Conservation (phyloP, 2,329 filamentous ascomycete species). For the Sclerotiophoma versabilis region DNA sequence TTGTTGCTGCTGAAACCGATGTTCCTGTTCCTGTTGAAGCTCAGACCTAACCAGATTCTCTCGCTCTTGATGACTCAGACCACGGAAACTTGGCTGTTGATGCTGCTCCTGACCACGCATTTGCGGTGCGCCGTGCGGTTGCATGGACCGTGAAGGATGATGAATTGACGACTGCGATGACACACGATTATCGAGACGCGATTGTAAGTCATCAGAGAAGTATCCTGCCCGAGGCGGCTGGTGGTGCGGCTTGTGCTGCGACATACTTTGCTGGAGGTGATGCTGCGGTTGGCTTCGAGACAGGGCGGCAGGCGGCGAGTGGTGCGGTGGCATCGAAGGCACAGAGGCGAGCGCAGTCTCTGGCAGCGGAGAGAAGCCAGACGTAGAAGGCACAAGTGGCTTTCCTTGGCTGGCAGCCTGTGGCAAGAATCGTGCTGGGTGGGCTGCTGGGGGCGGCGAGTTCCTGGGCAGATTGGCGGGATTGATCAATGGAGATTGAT, state of each 20-base stretch:
- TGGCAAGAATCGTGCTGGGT: slow-evolving; percentile 42
- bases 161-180: slow-evolving; percentile 36
- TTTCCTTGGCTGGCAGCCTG: slow-evolving; percentile 43
- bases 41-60: slow-evolving; percentile 34
- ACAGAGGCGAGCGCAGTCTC: slow-evolving; percentile 39
- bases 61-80: slow-evolving; percentile 37
- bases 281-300: slow-evolving; percentile 36
- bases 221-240: slow-evolving; percentile 45
- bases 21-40: slow-evolving; percentile 41
- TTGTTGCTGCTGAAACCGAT: slow-evolving; percentile 37
- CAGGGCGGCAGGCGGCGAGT: slow-evolving; percentile 38
- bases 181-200: slow-evolving; percentile 39
- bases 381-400: slow-evolving; percentile 30
- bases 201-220: slow-evolving; percentile 44
- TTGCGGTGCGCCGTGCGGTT: slow-evolving; percentile 38
- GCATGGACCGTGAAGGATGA: slow-evolving; percentile 32
- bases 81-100: slow-evolving; percentile 35
- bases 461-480: slow-evolving; percentile 43
- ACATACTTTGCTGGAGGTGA: slow-evolving; percentile 35
- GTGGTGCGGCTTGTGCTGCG: slow-evolving; percentile 40
- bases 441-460: slow-evolving; percentile 45
- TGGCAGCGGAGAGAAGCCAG: slow-evolving; percentile 29
- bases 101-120: slow-evolving; percentile 37
- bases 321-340: slow-evolving; percentile 38
- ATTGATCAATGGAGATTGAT: slow-evolving; percentile 44